Percentiles rank a stretch among this genome's conserved stretches.
These are phyloP conservation scores for Pterocarpus macrocarpus DNA, from an alignment of 306 rosid genomes.

Conservation along the genomic window DNA sequence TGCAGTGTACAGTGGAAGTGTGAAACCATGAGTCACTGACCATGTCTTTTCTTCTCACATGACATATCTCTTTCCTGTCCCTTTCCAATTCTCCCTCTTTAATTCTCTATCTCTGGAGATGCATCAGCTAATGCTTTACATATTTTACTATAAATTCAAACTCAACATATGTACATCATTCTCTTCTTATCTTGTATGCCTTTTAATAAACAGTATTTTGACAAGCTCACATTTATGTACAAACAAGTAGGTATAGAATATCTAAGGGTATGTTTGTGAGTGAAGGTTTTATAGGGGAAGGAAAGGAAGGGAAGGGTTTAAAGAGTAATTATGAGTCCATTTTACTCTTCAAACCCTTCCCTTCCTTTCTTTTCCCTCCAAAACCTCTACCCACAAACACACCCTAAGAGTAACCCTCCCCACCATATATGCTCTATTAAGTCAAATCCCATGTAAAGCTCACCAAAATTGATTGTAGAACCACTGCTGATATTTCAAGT, in stretches of 20 bases:
- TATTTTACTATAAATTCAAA: background rate
- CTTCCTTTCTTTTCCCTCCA: too few relatives aligned
- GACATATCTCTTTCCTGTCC: too few relatives aligned
- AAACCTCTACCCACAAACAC: too few relatives aligned
- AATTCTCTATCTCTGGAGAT: slow-evolving; percentile 1
- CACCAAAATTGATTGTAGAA: background rate
- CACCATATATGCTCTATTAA: background rate
- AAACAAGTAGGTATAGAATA: background rate
- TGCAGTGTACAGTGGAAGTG: background rate
- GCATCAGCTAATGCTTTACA: background rate
- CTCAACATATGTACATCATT: background rate
- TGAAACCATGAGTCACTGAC: background rate
- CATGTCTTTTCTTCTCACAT: too few relatives aligned
- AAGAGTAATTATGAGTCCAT: too few relatives aligned
- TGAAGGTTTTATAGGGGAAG: too few relatives aligned
- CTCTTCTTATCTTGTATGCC: background rate
- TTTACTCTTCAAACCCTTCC: too few relatives aligned
- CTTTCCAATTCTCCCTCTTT: background rate
- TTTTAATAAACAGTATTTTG: slow-evolving; percentile 8
- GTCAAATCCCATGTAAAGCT: slow-evolving; percentile 12
- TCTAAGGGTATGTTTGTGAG: too few relatives aligned
- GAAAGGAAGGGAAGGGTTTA: too few relatives aligned
- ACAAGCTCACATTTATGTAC: slow-evolving; percentile 3
- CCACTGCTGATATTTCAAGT: background rate
- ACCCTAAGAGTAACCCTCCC: background rate